Evolutionary conservation across 179 eudicot species (phyloP), one percentile per base, ranked within the genome.

Genomic region (Nepenthes alata): DNA sequence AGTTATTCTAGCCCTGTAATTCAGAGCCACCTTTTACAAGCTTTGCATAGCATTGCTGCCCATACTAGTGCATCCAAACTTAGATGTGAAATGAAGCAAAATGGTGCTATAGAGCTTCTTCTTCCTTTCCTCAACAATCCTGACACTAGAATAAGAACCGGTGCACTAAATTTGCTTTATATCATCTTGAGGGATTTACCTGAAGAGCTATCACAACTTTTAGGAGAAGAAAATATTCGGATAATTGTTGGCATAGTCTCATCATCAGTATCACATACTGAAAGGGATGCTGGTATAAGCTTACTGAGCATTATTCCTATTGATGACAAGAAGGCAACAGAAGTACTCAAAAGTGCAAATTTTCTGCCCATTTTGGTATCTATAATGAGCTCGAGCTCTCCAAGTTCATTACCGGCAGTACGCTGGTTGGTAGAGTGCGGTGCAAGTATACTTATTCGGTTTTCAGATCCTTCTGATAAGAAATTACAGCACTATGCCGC

Each of bases 401-500:
- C 59, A 45, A 65, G 45, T 64, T 61, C 75, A 56, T 65, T 74
- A 6, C 71, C 78, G 6, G 48, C 77, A n/a, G 65, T 52, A 1
- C 9, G 61, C n/a, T 53, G 54, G 50, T 59, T 93, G 51, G 66
- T 65, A 15, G 95, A 93, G 78, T 75, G 76, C 59, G 73, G 82
- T 14, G 85, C 98, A 12, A 81, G 78, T 53, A 12, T 93, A 47
- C 59, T 83, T 2, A 70, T 83, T 41, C 76, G 93, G 41, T 85
- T 93, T 72, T 89, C 98, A 10, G 64, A 78, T 60, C 75, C 91
- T 51, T 69, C 84, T n/a, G 90, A 93, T 66, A 74, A 70, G 62
- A 86, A 80, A 56, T 53, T 89, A 58, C 98, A 89, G 56, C 72
- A 61, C 35, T 80, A 73, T 48, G 81, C 85, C 7, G 84, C 69